Evolutionary conservation across 176 grass and related monocot species (phyloP).

Genomic region (Ensete glaucum): DNA sequence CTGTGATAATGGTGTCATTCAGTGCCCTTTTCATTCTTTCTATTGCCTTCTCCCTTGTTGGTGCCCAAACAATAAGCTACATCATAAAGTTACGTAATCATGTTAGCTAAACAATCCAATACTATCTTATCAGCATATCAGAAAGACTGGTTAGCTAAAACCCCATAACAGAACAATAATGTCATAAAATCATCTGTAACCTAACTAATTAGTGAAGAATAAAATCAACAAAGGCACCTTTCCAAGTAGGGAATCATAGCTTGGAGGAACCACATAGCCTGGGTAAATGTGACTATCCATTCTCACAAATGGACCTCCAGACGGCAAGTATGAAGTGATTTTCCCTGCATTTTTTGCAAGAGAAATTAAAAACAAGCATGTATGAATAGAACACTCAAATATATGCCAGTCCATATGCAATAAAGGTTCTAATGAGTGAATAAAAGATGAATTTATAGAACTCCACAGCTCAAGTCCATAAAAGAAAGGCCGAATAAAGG

Average conservation of each 20-base stretch:
- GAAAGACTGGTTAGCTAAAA: no score
- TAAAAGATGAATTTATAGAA: background rate
- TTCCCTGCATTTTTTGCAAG: conserved; percentile 24
- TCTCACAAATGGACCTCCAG: conserved; percentile 50
- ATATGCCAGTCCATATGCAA: background rate
- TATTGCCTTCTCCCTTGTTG: conserved; percentile 52
- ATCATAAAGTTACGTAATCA: background rate
- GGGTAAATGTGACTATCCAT: conserved; percentile 57
- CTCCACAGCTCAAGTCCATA: background rate
- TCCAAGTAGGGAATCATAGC: conserved; percentile 43
- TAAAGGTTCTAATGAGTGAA: background rate
- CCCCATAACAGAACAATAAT: no score
- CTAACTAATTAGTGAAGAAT: background rate
- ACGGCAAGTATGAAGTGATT: conserved; percentile 51
- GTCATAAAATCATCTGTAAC: background rate
- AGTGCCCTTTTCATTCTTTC: conserved; percentile 51
- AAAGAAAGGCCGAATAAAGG: background rate
- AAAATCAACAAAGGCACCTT: conserved; percentile 26
- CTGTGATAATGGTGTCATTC: conserved; percentile 37
- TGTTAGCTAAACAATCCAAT: background rate
- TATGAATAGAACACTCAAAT: background rate
- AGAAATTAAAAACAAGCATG: background rate
- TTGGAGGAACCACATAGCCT: conserved; percentile 46
- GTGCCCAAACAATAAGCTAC: conserved; percentile 51
- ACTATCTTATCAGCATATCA: no score